phyloP scores from a whole-genome alignment of 768 basidiomycete genomes.

The Trametes sanguinea region DNA sequence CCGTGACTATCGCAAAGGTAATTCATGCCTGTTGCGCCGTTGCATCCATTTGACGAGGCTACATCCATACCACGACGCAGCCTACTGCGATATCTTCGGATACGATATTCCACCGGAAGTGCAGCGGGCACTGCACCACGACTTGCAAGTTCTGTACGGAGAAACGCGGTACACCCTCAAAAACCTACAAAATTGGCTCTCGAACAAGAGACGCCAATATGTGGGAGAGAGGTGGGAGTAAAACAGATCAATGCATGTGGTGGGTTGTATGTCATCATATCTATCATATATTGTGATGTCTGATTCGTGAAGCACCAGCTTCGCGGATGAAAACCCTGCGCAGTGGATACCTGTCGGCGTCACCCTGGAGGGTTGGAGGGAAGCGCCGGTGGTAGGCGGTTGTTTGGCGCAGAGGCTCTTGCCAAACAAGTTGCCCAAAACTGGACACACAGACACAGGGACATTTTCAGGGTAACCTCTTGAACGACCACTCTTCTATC shows the following conservation, averaged over 20 bases:
- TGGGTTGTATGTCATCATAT: too few species aligned
- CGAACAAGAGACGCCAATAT: background rate
- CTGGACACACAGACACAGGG: background rate
- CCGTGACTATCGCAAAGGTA: too few species aligned
- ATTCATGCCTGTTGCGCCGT: too few species aligned
- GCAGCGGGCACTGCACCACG: background rate
- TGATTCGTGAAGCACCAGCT: too few species aligned
- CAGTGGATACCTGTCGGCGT: too few species aligned
- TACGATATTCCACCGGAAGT: background rate
- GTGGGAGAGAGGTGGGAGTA: background rate
- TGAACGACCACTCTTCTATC: too few species aligned
- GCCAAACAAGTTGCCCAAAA: conserved; percentile 13
- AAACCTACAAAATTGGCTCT: conserved; percentile 10
- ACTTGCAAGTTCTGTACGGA: background rate
- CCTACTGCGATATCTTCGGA: background rate
- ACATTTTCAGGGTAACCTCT: background rate
- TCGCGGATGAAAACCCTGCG: too few species aligned
- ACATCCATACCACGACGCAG: background rate
- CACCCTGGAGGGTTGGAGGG: too few species aligned
- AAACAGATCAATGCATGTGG: background rate
- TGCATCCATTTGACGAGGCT: background rate
- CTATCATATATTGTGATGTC: too few species aligned
- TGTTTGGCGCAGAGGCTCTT: conserved; percentile 14
- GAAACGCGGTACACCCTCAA: background rate
- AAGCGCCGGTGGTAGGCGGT: background rate